phyloP scores from a whole-genome alignment of 2,329 filamentous ascomycete species.

The Diaporthe citrichinensis region DNA sequence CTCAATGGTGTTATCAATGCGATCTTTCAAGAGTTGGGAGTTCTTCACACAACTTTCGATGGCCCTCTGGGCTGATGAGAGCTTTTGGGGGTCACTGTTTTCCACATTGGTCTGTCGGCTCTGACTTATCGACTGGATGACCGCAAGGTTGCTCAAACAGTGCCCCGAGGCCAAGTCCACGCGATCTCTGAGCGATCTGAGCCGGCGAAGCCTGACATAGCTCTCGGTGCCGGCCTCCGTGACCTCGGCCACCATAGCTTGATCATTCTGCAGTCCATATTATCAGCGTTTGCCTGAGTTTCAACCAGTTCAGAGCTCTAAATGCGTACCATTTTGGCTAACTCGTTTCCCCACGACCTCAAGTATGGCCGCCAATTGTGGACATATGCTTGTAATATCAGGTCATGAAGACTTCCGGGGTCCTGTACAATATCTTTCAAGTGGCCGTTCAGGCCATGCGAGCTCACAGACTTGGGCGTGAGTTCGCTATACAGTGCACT shows the following conservation, averaged over 20 bases:
- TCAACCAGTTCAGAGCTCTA: neutral
- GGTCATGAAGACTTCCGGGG: slow-evolving; percentile 32
- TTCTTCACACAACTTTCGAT: slow-evolving; percentile 30
- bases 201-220: slow-evolving; percentile 13
- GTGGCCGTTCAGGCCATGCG: neutral
- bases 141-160: slow-evolving; percentile 37
- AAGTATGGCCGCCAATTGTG: slow-evolving; percentile 41
- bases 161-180: slow-evolving; percentile 29
- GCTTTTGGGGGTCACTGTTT: neutral
- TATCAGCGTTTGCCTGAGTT: neutral
- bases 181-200: slow-evolving; percentile 28
- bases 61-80: slow-evolving; percentile 2
- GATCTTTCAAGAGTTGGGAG: slow-evolving; percentile 32
- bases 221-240: slow-evolving; percentile 2
- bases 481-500: slow-evolving; percentile 24
- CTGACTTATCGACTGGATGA: slow-evolving; percentile 29
- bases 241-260: slow-evolving; percentile 35
- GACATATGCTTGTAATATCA: slow-evolving; percentile 36
- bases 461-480: neutral
- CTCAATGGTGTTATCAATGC: slow-evolving; percentile 41
- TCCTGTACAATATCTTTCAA: neutral
- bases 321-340: slow-evolving; percentile 29
- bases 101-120: neutral
- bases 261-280: neutral
- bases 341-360: slow-evolving; percentile 34